Base-by-base conservation (phyloP, 2,329 filamentous ascomycete species). In the Parasarocladium wereldwijsianum region DNA sequence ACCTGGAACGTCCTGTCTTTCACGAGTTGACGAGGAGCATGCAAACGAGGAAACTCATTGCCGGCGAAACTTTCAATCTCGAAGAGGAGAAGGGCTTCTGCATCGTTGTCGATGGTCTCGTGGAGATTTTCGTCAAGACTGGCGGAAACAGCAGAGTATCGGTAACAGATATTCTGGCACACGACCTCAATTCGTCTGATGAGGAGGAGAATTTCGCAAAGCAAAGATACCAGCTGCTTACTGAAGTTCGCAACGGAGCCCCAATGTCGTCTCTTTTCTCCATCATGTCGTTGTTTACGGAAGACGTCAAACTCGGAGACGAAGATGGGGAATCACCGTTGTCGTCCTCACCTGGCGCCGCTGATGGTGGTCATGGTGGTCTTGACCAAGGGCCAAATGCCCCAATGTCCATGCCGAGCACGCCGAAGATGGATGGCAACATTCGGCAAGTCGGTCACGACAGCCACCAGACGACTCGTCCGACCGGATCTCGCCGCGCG, bases 1-100 rank as follows among this genome's bases (percentile, higher is more conserved):
- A 96, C 47, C 62, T 98, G 24, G 90, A 98, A 51, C 74, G 90
- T 16, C 85, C 90, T 1, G 90, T 98, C 24, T 98, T 98, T 46
- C 92, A 98, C 47, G 90, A 98, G 55, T 69, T 98, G 43, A 98
- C 90, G 0, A 68, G 90, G 35, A 94, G 86, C 35, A 98, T 98
- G 90, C 90, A 98, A 58, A 98, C 92, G 13, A 69, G 84, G 43
- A 94, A 94, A 54, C 65, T 98, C 29, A 92, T 96, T 44, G 87
- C 90, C 5, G 90, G 90, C 17, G 90, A 98, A 54, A 98, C 90
- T 0, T 64, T 98, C 42, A 75, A 94, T 40, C 62, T 98, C 18
- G 90, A 98, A 54, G 90, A 98, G 49, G 90, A 98, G 46, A 93
- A 98, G 45, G 90, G 90, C 0, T 98, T 98, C 45, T 98, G 90